phyloP scores from a whole-genome alignment of 2,329 filamentous ascomycete genomes.

The Neonectria sp. region DNA sequence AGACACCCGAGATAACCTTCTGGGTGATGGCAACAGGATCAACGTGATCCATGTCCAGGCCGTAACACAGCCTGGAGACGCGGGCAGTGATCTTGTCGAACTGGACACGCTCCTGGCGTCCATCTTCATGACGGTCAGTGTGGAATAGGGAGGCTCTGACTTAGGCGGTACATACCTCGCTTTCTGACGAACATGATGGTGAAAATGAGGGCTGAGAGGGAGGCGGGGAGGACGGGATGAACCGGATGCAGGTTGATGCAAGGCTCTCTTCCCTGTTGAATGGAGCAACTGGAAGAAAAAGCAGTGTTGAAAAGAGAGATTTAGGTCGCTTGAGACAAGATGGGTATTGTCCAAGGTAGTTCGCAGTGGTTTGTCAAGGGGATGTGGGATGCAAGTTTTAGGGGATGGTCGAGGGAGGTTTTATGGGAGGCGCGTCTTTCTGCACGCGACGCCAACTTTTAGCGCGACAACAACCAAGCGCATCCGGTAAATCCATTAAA shows the following conservation, averaged over 20 bases:
- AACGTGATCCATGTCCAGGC: slow-evolving; percentile 93
- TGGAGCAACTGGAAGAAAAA: slow-evolving; percentile 43
- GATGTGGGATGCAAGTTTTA: slow-evolving; percentile 44
- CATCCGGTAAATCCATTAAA: slow-evolving; percentile 48
- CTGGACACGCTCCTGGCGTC: slow-evolving; percentile 99
- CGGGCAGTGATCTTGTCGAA: slow-evolving; percentile 99
- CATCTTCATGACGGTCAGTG: slow-evolving; percentile 75
- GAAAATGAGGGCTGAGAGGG: slow-evolving; percentile 41
- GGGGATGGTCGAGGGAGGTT: slow-evolving; percentile 49
- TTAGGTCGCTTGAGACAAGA: slow-evolving; percentile 33
- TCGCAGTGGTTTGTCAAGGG: slow-evolving; percentile 42
- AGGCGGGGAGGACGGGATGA: slow-evolving; percentile 38
- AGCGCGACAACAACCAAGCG: slow-evolving; percentile 50
- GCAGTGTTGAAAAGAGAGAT: slow-evolving; percentile 37
- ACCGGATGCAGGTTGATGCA: slow-evolving; percentile 39
- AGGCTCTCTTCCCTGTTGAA: slow-evolving; percentile 45
- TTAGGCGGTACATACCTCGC: slow-evolving; percentile 65
- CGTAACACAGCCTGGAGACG: slow-evolving; percentile 97
- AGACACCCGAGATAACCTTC: slow-evolving; percentile 99
- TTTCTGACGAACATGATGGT: slow-evolving; percentile 74
- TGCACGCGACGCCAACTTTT: slow-evolving; percentile 53
- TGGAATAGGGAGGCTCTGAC: slow-evolving; percentile 5
- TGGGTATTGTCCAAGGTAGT: slow-evolving; percentile 31
- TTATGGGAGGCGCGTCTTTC: slow-evolving; percentile 56
- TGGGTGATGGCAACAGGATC: slow-evolving; percentile 98